A percentile compares a stretch with the other conserved stretches of the same genome.
phyloP scores from a whole-genome alignment of 2,329 filamentous ascomycete genomes.

The Aureobasidium zeae region DNA sequence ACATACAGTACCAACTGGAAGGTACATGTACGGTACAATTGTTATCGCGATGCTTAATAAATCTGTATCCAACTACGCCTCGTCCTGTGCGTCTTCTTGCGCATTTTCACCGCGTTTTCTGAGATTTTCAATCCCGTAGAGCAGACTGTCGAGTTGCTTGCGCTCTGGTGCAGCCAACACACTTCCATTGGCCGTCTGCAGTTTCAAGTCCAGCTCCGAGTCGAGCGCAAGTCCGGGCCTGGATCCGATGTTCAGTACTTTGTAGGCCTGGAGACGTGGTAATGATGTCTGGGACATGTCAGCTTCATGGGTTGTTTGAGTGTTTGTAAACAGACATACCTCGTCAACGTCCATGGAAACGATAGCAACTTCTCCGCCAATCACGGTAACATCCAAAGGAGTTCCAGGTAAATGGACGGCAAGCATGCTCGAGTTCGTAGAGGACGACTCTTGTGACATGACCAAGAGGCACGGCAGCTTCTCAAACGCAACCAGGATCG shows the following conservation, averaged over 20 bases:
- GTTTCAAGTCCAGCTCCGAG: constrained; percentile 16
- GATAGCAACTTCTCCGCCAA: constrained; percentile 20
- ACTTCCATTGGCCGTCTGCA: constrained; percentile 16
- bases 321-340: not conserved
- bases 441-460: constrained; percentile 36
- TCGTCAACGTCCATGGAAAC: constrained; percentile 12
- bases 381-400: constrained; percentile 50
- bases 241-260: not conserved
- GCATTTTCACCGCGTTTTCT: constrained; percentile 41
- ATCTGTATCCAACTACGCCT: no score
- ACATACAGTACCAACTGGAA: not conserved
- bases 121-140: constrained; percentile 41
- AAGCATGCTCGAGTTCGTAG: not conserved
- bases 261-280: constrained; percentile 9
- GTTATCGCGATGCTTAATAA: no score
- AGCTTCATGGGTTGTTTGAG: not conserved
- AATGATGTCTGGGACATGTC: not conserved
- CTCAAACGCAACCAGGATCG: constrained; percentile 35
- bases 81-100: constrained; percentile 13
- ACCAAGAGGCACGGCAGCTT: constrained; percentile 53
- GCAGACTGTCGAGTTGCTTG: constrained; percentile 34
- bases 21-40: no score
- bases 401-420: constrained; percentile 31
- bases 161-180: constrained; percentile 24
- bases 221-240: not conserved